Base-by-base conservation (phyloP, 495 filamentous ascomycete genomes). In the Achaetomiella virescens region DNA sequence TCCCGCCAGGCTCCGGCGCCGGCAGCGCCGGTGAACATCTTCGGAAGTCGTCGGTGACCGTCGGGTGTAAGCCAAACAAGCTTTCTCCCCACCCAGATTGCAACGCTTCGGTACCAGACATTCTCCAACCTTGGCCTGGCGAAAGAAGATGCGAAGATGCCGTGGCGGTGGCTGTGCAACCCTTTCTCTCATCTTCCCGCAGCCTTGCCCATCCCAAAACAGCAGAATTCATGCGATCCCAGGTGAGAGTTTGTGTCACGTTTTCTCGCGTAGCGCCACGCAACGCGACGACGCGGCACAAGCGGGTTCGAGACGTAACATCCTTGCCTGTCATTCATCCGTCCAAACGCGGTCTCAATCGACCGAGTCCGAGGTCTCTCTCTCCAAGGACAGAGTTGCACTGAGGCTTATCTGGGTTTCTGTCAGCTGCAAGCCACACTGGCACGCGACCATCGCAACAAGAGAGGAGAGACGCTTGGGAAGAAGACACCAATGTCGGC, bases 111-210 rank as follows among this genome's bases (percentile, higher is more conserved):
- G 11, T 14, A 11, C 11, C 6, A 6, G 11, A 33, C 31, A 33
- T 6, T 33, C n/a, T n/a, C n/a, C n/a, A 33, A 11, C 11, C 11
- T 6, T 41, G n/a, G 6, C 7, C n/a, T 38, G 3, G 14, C 36
- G 6, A n/a, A 31, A 31, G 27, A 31, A 31, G 9, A 31, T 31
- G 27, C 47, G 38, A 43, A 22, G 5, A 12, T 21, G 20, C 40
- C 1, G 9, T 10, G 48, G 41, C 42, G 52, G 52, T 54, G 52
- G 52, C 52, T 54, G 52, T 54, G 52, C 42, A 17, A 47, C 52
- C 40, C 52, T 54, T 46, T 17, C 42, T 20, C 33, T 22, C 36
- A 52, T 43, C 36, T 52, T 52, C 37, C 22, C 36, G 17, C 36
- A 38, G 36, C 36, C 36, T 15, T n/a, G 12, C 6, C 36, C 36